Conservation (phyloP, 208 protist genomes). For the Wallacemonas sp. region DNA sequence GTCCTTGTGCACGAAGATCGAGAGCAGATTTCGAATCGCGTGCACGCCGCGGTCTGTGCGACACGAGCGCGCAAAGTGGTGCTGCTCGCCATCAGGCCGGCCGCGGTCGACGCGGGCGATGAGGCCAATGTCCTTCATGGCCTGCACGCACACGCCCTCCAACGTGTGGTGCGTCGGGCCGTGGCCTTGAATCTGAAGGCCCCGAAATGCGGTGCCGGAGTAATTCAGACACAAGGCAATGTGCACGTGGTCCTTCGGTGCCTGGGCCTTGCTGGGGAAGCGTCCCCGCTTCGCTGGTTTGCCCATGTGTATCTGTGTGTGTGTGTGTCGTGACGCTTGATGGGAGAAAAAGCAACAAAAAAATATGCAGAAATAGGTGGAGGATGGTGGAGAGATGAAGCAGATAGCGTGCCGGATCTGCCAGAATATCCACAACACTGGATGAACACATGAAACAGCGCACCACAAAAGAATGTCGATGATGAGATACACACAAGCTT, state of each 20-base stretch:
- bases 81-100: conserved; percentile 32
- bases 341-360: no score
- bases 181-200: conserved; percentile 82
- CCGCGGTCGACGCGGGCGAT: conserved; percentile 47
- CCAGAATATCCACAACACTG: neutral
- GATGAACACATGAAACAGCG: neutral
- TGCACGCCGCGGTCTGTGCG: conserved; percentile 88
- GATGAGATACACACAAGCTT: no score
- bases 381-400: no score
- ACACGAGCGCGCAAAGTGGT: conserved; percentile 75
- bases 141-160: conserved; percentile 79
- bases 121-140: conserved; percentile 60
- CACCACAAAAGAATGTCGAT: neutral
- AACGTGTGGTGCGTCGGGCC: conserved; percentile 78
- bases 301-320: conserved; percentile 13
- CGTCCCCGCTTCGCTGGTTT: conserved; percentile 22
- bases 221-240: conserved; percentile 74
- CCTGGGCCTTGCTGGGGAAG: conserved; percentile 45
- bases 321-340: no score
- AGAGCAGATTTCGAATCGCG: conserved; percentile 78
- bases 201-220: conserved; percentile 63
- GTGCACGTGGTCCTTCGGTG: conserved; percentile 58
- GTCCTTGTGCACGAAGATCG: conserved; percentile 53
- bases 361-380: neutral
- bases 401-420: no score